These are phyloP conservation scores for Sporothrix luriei DNA, from an alignment of 2,329 filamentous ascomycete genomes.

Conservation along the genomic window DNA sequence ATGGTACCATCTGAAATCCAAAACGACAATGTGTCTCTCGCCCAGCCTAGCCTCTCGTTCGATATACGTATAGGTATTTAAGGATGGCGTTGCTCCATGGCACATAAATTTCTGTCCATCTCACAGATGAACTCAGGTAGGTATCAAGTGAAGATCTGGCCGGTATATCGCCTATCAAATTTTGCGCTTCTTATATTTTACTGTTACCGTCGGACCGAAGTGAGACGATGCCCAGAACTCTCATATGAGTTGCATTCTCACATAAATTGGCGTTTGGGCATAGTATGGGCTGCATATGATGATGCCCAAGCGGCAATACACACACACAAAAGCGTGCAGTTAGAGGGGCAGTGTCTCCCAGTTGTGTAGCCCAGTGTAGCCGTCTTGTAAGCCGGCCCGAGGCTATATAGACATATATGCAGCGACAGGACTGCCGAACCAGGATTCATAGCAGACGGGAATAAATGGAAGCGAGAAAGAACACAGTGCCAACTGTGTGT, in stretches of 20 bases:
- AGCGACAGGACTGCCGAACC: constrained; percentile 1
- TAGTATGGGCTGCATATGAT: neutral
- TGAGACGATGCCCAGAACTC: neutral
- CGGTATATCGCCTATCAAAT: neutral
- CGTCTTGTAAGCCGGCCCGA: neutral
- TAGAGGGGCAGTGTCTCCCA: neutral
- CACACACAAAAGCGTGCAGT: neutral
- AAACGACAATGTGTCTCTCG: constrained; percentile 8
- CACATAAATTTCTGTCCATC: constrained; percentile 1
- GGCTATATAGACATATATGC: neutral
- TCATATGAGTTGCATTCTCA: neutral
- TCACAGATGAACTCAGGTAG: neutral
- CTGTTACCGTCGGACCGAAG: too few relatives aligned
- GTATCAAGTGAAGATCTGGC: neutral
- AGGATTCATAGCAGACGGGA: neutral
- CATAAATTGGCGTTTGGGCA: constrained; percentile 3
- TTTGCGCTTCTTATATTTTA: neutral
- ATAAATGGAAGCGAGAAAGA: neutral
- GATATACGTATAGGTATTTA: neutral
- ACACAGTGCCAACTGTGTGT: too few relatives aligned
- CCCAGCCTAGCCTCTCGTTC: neutral
- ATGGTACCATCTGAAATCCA: neutral
- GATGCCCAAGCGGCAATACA: neutral
- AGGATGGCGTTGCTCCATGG: neutral
- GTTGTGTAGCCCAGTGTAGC: neutral